Conservation (phyloP, 192 early-diverging fungal species). For the Glomus cerebriforme region DNA sequence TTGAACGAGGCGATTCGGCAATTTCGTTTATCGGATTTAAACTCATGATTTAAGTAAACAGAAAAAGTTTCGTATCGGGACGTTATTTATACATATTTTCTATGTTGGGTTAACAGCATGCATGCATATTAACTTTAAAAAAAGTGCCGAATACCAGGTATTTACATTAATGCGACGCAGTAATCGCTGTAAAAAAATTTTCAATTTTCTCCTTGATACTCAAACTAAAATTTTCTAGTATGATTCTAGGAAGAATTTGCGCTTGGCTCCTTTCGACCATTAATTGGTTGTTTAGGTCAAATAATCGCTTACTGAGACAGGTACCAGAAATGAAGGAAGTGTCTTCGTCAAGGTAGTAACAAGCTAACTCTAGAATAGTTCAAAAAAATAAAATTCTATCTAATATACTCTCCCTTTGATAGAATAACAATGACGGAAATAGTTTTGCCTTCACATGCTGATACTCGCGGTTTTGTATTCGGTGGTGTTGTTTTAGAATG, state of each 20-base stretch:
- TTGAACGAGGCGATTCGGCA: slow-evolving; percentile 15
- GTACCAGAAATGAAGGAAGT: background rate
- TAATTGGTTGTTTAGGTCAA: background rate
- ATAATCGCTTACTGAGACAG: background rate
- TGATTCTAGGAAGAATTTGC: background rate
- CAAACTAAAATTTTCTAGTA: background rate
- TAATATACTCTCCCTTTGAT: no score
- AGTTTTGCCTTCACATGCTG: slow-evolving; percentile 50
- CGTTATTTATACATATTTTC: no score
- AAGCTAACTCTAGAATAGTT: no score
- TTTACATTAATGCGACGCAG: no score
- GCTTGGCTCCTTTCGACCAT: background rate
- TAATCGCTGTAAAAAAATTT: no score
- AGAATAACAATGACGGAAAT: slow-evolving; percentile 64
- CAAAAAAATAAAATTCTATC: background rate
- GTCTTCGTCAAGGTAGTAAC: background rate
- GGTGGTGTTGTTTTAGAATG: slow-evolving; percentile 62
- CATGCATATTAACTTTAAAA: no score
- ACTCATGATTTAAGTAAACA: slow-evolving; percentile 6
- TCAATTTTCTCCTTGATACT: background rate
- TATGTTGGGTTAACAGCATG: no score
- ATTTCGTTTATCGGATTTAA: slow-evolving; percentile 21
- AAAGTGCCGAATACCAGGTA: no score
- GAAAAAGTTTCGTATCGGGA: no score
- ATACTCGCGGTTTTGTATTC: slow-evolving; percentile 52